Conservation (phyloP, 495 filamentous ascomycete genomes). For the Penicillium tannophilum region DNA sequence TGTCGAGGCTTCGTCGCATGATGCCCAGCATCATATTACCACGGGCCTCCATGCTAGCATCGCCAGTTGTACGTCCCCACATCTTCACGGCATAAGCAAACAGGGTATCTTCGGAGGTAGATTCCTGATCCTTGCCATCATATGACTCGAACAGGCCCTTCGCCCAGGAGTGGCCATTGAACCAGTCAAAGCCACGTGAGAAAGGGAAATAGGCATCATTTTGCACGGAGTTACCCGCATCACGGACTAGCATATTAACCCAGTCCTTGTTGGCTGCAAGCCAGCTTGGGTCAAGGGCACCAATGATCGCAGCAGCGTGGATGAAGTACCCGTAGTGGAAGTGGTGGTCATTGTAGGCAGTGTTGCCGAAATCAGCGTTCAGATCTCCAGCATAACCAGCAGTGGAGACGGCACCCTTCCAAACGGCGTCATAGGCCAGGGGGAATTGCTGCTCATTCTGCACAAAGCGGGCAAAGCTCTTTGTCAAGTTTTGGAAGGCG, state of each 20-base stretch:
- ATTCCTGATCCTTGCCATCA: conserved; percentile 93
- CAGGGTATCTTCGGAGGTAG: conserved; percentile 86
- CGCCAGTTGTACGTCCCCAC: conserved; percentile 79
- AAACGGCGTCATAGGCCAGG: conserved; percentile 77
- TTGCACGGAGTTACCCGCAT: conserved; percentile 74
- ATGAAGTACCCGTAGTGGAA: conserved; percentile 93
- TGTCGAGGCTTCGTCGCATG: conserved; percentile 64
- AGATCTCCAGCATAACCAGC: conserved; percentile 76
- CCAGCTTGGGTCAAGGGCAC: conserved; percentile 77
- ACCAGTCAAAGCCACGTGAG: conserved; percentile 91
- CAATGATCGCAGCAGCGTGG: conserved; percentile 84
- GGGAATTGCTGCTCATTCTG: conserved; percentile 77
- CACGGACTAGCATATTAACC: conserved; percentile 77
- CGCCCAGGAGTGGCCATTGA: conserved; percentile 93
- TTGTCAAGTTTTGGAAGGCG: conserved; percentile 69
- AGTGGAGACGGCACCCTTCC: conserved; percentile 84
- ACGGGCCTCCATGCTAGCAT: conserved; percentile 81
- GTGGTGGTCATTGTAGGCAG: conserved; percentile 94
- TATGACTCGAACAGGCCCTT: conserved; percentile 89
- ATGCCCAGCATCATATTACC: conserved; percentile 85
- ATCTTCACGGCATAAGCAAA: conserved; percentile 90
- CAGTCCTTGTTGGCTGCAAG: conserved; percentile 70
- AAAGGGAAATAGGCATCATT: conserved; percentile 80
- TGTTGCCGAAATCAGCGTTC: conserved; percentile 79
- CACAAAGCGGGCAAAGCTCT: conserved; percentile 73